phyloP scores from a whole-genome alignment of 441 rosid genomes.

The Erodium trifolium region DNA sequence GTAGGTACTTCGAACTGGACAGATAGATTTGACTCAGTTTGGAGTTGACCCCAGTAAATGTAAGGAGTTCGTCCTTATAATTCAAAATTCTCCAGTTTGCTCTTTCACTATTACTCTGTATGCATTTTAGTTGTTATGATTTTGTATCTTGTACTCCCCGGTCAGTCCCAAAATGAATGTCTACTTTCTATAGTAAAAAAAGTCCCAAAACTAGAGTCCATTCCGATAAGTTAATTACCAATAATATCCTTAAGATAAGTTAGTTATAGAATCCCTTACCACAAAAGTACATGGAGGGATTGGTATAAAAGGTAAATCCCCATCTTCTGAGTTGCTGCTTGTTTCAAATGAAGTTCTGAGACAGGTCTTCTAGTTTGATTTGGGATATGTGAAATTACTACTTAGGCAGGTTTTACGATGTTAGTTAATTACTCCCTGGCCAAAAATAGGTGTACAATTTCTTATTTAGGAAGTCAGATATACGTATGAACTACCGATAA shows the following conservation, averaged over 20 bases:
- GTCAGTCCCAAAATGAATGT: neutral
- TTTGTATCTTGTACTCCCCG: neutral
- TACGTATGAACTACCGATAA: neutral
- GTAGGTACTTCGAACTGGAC: constrained; percentile 90
- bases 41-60: constrained; percentile 88
- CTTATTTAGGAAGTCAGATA: neutral
- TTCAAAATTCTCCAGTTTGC: constrained; percentile 5
- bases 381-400: neutral
- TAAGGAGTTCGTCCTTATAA: constrained; percentile 29
- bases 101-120: neutral
- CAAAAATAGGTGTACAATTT: neutral
- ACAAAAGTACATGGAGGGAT: neutral
- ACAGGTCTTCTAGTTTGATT: neutral
- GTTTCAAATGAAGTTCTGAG: neutral
- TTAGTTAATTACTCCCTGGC: neutral
- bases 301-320: neutral
- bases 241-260: neutral
- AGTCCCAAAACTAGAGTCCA: neutral
- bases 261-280: neutral
- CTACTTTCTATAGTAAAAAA: neutral
- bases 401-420: neutral
- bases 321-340: neutral
- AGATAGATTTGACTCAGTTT: constrained; percentile 88
- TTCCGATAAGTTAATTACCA: neutral
- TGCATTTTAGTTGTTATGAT: constrained; percentile 7